Evolutionary conservation across 176 grass and related monocot genomes (phyloP), one percentile per base, ranked within the genome.

Genomic region (Oryza australiensis): DNA sequence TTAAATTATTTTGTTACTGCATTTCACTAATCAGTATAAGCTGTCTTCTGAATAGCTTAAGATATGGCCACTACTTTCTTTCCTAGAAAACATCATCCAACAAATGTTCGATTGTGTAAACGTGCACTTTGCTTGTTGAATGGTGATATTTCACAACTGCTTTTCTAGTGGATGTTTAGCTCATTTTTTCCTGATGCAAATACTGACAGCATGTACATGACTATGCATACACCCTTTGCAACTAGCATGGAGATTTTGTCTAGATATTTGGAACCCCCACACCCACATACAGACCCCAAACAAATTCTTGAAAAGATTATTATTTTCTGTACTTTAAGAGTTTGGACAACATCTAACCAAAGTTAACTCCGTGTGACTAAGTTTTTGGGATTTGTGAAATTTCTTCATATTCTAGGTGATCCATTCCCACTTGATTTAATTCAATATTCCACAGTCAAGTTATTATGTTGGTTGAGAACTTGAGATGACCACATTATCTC

Each of bases 171-270:
- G 28, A 67, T 53, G 16, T 80, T 8, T 29, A 65, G 26, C 37
- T 73, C 43, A 73, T 72, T 26, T 18, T 72, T 71, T 30, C 15
- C 11, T 29, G 35, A 68, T 43, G 68, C 51, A 30, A 38, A 81
- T 80, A 81, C 20, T 29, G 48, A 51, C 48, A 51, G 16, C 16
- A 1, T 6, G 16, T 30, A 24, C n/a, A 72, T 29, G 48, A 80
- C 9, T 10, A 41, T 60, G 23, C 14, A 27, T 70, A 6, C 5
- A 40, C 26, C 26, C 69, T 81, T 34, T 68, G 70, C 26, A 72
- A 73, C 24, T 72, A 23, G 6, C 10, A 68, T 22, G 18, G 18
- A 14, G 26, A 57, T 59, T 70, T 5, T 0, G 13, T 37, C 12
- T 40, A 9, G 2, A 68, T 68, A 20, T 33, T 68, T 27, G 11